A percentile compares a stretch with the other conserved stretches of the same genome.
phyloP scores from a whole-genome alignment of 164 flowering plant species.

The Sextonia rubra region DNA sequence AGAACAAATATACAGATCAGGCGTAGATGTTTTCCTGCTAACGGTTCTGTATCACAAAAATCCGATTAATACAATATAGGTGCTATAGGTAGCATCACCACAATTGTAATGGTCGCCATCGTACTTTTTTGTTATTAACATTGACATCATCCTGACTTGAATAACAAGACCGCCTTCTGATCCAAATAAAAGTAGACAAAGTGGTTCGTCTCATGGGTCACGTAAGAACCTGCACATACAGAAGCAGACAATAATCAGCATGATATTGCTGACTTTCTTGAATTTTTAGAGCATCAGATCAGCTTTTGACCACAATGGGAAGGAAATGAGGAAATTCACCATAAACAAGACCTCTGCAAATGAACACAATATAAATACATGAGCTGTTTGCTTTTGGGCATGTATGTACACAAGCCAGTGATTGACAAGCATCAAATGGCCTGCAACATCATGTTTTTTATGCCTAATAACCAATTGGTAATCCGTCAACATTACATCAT shows the following conservation, averaged over 20 bases:
- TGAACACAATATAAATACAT: too few relatives aligned
- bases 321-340: too few relatives aligned
- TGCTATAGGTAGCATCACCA: neutral
- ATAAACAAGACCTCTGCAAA: too few relatives aligned
- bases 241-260: neutral
- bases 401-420: too few relatives aligned
- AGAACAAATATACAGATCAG: neutral
- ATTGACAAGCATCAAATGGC: too few relatives aligned
- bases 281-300: neutral
- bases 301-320: neutral
- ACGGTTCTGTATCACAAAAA: neutral
- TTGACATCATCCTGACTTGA: slow-evolving; percentile 77
- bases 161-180: slow-evolving; percentile 75
- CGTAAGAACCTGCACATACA: slow-evolving; percentile 62
- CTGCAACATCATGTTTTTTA: too few relatives aligned
- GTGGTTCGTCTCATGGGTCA: slow-evolving; percentile 87
- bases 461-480: too few relatives aligned
- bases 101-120: slow-evolving; percentile 8
- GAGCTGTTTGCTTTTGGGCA: too few relatives aligned
- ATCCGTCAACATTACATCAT: too few relatives aligned
- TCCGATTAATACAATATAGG: slow-evolving; percentile 3
- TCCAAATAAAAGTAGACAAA: slow-evolving; percentile 82
- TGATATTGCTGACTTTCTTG: neutral
- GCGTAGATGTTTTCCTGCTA: neutral
- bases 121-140: neutral